Evolutionary conservation across 495 filamentous ascomycete genomes (phyloP).

Genomic region (Penicillium roqueforti): DNA sequence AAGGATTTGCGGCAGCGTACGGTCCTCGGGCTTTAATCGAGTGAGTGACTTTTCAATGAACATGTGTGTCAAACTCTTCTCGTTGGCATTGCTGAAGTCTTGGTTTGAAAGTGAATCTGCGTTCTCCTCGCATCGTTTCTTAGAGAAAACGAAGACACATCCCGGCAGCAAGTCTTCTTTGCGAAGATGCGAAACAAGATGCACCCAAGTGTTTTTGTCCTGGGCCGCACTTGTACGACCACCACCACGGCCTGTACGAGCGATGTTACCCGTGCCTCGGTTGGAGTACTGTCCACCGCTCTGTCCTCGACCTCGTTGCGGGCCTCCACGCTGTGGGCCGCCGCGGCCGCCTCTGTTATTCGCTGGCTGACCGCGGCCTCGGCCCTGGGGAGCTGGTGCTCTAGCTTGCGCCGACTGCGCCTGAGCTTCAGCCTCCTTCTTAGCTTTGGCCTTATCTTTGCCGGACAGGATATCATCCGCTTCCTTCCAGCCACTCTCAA

Average conservation of each 20-base stretch:
- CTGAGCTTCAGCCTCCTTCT: conserved; percentile 46
- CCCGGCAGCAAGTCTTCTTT: conserved; percentile 83
- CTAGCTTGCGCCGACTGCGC: conserved; percentile 36
- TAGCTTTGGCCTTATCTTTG: conserved; percentile 69
- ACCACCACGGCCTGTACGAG: conserved; percentile 76
- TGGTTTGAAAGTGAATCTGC: conserved; percentile 91
- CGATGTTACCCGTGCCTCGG: conserved; percentile 79
- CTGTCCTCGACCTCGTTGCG: conserved; percentile 56
- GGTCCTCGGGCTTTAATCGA: conserved; percentile 84
- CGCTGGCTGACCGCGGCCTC: conserved; percentile 41
- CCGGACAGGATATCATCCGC: conserved; percentile 80
- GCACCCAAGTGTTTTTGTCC: conserved; percentile 96
- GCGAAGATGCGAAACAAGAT: conserved; percentile 83
- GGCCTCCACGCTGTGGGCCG: conserved; percentile 31
- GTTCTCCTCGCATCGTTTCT: conserved; percentile 94
- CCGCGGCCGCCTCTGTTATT: conserved; percentile 29
- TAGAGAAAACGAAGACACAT: conserved; percentile 98
- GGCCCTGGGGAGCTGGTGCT: conserved; percentile 41
- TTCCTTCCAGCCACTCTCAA: conserved; percentile 91
- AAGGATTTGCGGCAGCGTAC: conserved; percentile 83
- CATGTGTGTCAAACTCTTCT: conserved; percentile 97
- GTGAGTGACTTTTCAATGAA: conserved; percentile 95
- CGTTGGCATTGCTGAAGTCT: conserved; percentile 84
- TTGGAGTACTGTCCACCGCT: conserved; percentile 47
- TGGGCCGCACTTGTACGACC: conserved; percentile 82